Evolutionary conservation across 306 rosid genomes (phyloP).

Genomic region (Oemleria cerasiformis): DNA sequence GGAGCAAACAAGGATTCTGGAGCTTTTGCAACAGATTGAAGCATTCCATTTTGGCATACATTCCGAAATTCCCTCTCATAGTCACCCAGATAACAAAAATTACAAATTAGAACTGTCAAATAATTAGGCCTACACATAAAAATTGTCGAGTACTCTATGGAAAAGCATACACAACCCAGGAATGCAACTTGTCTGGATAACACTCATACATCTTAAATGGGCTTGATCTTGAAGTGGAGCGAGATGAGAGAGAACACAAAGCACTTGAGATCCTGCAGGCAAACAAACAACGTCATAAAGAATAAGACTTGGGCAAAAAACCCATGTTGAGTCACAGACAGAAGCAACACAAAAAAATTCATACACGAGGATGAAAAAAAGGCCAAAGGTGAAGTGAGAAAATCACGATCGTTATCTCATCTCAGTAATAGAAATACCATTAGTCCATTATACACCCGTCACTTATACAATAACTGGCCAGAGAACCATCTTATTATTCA

Average conservation of each 20-base stretch:
- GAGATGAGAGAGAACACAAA: conserved; percentile 93
- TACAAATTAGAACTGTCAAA: background rate
- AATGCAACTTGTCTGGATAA: conserved; percentile 13
- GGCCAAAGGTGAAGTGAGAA: background rate
- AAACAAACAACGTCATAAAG: conserved; percentile 22
- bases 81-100: conserved; percentile 11
- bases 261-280: conserved; percentile 88
- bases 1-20: background rate
- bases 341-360: background rate
- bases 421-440: background rate
- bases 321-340: background rate
- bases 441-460: background rate
- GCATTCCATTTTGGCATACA: conserved; percentile 10
- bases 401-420: background rate
- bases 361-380: background rate
- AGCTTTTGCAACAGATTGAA: conserved; percentile 5
- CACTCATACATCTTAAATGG: conserved; percentile 46
- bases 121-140: conserved; percentile 1
- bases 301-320: background rate
- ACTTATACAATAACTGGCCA: background rate
- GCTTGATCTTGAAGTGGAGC: conserved; percentile 97
- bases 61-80: conserved; percentile 3
- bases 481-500: background rate
- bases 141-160: conserved; percentile 1
- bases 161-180: conserved; percentile 19